A percentile compares a stretch with the other conserved stretches of the same genome.
Evolutionary conservation across 2,329 filamentous ascomycete species (phyloP).

Genomic region (Tolypocladium pustulatum): DNA sequence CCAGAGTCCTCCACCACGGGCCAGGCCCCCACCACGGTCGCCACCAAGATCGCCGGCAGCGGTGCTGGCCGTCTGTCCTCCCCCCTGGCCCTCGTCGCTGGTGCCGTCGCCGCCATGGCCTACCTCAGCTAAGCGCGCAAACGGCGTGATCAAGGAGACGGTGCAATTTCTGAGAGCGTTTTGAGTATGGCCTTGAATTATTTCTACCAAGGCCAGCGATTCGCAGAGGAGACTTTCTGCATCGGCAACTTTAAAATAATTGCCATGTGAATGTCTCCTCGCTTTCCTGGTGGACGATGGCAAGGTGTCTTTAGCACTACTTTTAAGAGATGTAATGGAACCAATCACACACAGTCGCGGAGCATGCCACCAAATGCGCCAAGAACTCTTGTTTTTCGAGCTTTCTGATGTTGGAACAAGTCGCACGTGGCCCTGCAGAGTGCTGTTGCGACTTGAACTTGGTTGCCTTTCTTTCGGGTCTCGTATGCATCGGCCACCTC

Average conservation of each 20-base stretch:
- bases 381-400: not conserved
- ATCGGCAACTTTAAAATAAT: not conserved
- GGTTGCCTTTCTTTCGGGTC: not conserved
- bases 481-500: not conserved
- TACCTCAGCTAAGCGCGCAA: slow-evolving; percentile 18
- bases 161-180: not conserved
- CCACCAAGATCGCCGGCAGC: slow-evolving; percentile 17
- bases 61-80: slow-evolving; percentile 18
- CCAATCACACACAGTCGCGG: not conserved
- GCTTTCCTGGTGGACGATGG: not conserved
- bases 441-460: too few relatives aligned
- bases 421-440: not conserved
- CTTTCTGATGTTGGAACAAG: not conserved
- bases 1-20: not conserved
- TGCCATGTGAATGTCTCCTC: not conserved
- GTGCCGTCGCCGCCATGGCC: slow-evolving; percentile 21
- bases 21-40: not conserved
- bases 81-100: slow-evolving; percentile 21
- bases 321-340: not conserved
- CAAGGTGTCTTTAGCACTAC: not conserved
- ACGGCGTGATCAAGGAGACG: not conserved
- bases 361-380: not conserved
- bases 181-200: not conserved
- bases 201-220: not conserved
- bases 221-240: not conserved